Evolutionary conservation across 164 flowering plant species (phyloP).

Genomic region (Piper longum): DNA sequence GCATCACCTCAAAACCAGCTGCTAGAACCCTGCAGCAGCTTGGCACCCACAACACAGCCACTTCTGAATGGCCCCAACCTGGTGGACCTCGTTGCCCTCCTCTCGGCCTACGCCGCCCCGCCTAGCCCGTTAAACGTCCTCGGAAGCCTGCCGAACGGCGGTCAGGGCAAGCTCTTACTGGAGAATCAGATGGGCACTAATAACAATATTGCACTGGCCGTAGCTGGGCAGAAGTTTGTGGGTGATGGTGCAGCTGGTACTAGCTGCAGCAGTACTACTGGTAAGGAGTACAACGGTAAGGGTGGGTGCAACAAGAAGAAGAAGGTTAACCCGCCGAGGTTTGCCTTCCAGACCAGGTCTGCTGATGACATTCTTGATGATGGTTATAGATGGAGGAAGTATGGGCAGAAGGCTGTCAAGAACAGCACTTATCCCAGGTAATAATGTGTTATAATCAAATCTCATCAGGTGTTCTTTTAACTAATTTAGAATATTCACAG

Average conservation of each 20-base stretch:
- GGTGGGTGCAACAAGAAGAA: slow-evolving; percentile 5
- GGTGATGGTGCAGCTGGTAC: background rate
- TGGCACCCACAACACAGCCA: background rate
- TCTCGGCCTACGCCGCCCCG: background rate
- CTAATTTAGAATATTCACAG: no score
- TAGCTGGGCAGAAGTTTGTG: background rate
- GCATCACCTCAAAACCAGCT: background rate
- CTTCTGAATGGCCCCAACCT: background rate
- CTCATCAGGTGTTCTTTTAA: no score
- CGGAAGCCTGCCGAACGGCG: background rate
- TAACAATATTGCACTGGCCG: background rate
- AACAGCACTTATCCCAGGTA: slow-evolving; percentile 60
- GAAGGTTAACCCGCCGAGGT: slow-evolving; percentile 39
- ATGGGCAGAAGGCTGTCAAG: slow-evolving; percentile 74
- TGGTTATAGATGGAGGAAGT: slow-evolving; percentile 71
- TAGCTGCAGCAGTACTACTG: slow-evolving; percentile 4
- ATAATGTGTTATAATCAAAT: background rate
- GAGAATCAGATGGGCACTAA: slow-evolving; percentile 24
- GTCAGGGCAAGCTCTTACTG: background rate
- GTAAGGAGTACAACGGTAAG: slow-evolving; percentile 5
- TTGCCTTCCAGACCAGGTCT: slow-evolving; percentile 58
- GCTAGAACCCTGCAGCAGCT: background rate
- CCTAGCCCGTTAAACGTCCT: background rate
- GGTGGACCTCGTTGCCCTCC: background rate
- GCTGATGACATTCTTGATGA: slow-evolving; percentile 60